phyloP scores from a whole-genome alignment of 2,329 filamentous ascomycete genomes.

The Diplocarpon mali region DNA sequence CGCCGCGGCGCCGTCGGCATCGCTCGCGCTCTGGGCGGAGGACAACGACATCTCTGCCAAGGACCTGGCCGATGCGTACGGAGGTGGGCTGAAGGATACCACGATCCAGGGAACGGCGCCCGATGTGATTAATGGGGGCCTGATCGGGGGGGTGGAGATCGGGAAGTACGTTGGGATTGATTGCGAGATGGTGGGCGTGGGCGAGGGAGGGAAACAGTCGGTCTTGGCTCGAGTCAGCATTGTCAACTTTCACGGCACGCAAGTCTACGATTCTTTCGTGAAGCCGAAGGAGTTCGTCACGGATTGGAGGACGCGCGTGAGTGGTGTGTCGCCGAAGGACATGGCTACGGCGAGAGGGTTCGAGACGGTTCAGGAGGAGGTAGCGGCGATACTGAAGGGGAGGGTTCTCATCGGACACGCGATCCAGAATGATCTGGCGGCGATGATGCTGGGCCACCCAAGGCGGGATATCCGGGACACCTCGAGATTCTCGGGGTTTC shows the following conservation, averaged over 20 bases:
- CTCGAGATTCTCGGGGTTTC: conserved; percentile 63
- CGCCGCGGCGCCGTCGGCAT: conserved; percentile 36
- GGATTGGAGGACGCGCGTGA: conserved; percentile 82
- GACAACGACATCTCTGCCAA: conserved; percentile 51
- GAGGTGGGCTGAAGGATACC: conserved; percentile 39
- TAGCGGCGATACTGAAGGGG: conserved; percentile 57
- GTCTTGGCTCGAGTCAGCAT: conserved; percentile 77
- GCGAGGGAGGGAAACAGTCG: conserved; percentile 56
- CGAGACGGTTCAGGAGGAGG: conserved; percentile 62
- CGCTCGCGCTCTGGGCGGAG: conserved; percentile 48
- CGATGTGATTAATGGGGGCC: conserved; percentile 51
- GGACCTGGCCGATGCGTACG: conserved; percentile 50
- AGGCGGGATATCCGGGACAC: conserved; percentile 75
- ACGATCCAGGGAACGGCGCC: conserved; percentile 35
- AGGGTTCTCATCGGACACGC: conserved; percentile 77
- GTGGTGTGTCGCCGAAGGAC: conserved; percentile 65
- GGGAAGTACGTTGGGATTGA: conserved; percentile 91
- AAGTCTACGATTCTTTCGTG: conserved; percentile 92
- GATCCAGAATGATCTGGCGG: conserved; percentile 65
- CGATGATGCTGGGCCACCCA: conserved; percentile 68
- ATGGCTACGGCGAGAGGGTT: conserved; percentile 62
- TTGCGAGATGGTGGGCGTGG: conserved; percentile 96
- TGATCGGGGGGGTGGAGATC: conserved; percentile 50
- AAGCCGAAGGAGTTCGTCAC: conserved; percentile 66
- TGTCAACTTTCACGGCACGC: conserved; percentile 86